A percentile compares a stretch with the other conserved stretches of the same genome.
Evolutionary conservation across 2,329 filamentous ascomycete genomes (phyloP).

Genomic region (Fusarium sp.): DNA sequence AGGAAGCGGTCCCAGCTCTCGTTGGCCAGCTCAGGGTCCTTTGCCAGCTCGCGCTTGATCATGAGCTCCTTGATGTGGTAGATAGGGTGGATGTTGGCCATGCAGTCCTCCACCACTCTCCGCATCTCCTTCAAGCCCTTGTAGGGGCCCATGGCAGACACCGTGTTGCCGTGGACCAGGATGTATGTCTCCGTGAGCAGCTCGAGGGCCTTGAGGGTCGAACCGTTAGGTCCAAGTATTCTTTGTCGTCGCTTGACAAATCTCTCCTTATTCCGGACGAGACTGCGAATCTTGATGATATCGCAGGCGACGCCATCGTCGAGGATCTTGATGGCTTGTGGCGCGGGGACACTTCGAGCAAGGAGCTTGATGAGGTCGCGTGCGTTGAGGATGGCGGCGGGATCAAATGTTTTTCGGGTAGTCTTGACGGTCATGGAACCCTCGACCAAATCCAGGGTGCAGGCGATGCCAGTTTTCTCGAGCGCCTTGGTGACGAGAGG

Average conservation of each 20-base stretch:
- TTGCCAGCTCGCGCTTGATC: conserved; percentile 92
- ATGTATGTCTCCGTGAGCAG: conserved; percentile 93
- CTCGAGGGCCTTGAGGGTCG: conserved; percentile 93
- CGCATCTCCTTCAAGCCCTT: conserved; percentile 94
- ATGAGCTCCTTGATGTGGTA: conserved; percentile 83
- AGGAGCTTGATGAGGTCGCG: conserved; percentile 95
- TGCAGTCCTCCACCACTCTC: conserved; percentile 91
- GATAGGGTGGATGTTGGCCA: conserved; percentile 97
- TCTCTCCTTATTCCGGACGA: conserved; percentile 92
- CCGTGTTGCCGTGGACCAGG: conserved; percentile 96
- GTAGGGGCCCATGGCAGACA: conserved; percentile 90
- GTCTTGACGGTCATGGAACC: conserved; percentile 98
- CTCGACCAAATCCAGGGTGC: conserved; percentile 92
- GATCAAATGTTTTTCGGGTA: conserved; percentile 90
- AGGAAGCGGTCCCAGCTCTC: conserved; percentile 98
- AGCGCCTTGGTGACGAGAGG: conserved; percentile 88
- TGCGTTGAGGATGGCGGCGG: conserved; percentile 91
- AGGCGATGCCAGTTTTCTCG: conserved; percentile 89
- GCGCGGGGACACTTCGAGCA: conserved; percentile 89
- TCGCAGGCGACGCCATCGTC: conserved; percentile 93
- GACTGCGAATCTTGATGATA: conserved; percentile 92
- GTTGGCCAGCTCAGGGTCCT: conserved; percentile 85
- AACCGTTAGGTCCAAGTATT: conserved; percentile 90
- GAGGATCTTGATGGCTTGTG: conserved; percentile 93
- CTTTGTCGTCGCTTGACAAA: conserved; percentile 96